Conservation (phyloP, 345 rosid genomes). For the Eucalyptus tenuipes region DNA sequence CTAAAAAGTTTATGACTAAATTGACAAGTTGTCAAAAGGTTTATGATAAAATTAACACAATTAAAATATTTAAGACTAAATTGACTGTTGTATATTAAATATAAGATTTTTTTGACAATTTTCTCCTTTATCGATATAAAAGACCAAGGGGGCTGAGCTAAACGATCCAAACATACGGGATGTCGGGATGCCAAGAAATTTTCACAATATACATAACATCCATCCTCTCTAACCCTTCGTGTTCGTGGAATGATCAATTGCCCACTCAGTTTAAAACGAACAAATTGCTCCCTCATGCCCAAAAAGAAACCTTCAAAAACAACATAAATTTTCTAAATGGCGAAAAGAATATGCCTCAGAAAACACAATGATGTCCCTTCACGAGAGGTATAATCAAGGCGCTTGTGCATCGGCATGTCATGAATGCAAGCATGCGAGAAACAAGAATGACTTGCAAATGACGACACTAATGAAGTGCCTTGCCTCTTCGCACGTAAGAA, state of each 20-base stretch:
- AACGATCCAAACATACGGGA: not conserved
- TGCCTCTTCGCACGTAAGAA: not conserved
- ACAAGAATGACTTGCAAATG: not conserved
- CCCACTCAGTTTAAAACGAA: not conserved
- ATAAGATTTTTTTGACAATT: no score
- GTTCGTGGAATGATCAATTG: not conserved
- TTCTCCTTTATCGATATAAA: not conserved
- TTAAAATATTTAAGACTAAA: fast-evolving
- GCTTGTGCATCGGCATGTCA: not conserved
- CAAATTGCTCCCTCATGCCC: not conserved
- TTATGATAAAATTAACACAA: no score
- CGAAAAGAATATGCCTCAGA: not conserved
- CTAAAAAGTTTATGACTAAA: no score
- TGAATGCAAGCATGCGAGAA: not conserved
- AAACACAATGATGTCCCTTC: not conserved
- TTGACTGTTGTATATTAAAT: no score
- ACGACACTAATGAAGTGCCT: not conserved
- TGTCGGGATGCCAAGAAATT: not conserved
- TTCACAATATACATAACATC: not conserved
- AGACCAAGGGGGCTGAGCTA: not conserved
- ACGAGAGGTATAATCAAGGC: not conserved
- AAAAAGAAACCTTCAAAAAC: not conserved
- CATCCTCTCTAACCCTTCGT: not conserved
- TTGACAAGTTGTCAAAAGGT: fast-evolving
- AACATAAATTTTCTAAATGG: not conserved